These are phyloP conservation scores for Aspergillus piperis DNA, from an alignment of 2,329 filamentous ascomycete species.

Conservation along the genomic window DNA sequence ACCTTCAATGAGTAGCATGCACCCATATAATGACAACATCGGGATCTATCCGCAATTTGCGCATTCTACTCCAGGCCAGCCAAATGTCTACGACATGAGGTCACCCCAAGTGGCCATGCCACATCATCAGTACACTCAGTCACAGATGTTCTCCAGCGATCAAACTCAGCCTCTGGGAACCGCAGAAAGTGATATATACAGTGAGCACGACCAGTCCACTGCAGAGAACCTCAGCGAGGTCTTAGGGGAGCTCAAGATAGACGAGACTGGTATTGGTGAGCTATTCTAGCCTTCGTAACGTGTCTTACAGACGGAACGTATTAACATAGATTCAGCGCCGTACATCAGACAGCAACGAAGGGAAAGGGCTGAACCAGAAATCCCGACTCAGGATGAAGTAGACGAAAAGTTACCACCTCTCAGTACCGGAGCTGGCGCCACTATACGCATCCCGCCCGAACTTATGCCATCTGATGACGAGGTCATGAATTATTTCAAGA, in stretches of 20 bases:
- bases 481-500: constrained; percentile 79
- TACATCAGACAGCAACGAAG: constrained; percentile 73
- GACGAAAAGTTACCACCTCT: constrained; percentile 70
- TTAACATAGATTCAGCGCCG: constrained; percentile 59
- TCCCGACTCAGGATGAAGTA: constrained; percentile 66
- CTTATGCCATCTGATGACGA: constrained; percentile 89
- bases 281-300: neutral
- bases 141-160: constrained; percentile 29
- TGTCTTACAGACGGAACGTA: neutral
- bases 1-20: constrained; percentile 48
- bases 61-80: constrained; percentile 28
- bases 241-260: constrained; percentile 82
- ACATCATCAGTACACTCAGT: constrained; percentile 30
- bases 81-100: constrained; percentile 34
- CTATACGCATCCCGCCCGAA: constrained; percentile 84
- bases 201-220: constrained; percentile 65
- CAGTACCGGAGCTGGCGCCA: constrained; percentile 68
- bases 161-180: constrained; percentile 30
- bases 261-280: constrained; percentile 82
- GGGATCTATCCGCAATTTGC: constrained; percentile 45
- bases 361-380: constrained; percentile 53
- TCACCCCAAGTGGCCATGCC: constrained; percentile 35
- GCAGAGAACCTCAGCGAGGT: constrained; percentile 75
- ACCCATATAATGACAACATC: constrained; percentile 47
- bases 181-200: constrained; percentile 51